Base-by-base conservation (phyloP, 257 asterid genomes). In the Salvia splendens region DNA sequence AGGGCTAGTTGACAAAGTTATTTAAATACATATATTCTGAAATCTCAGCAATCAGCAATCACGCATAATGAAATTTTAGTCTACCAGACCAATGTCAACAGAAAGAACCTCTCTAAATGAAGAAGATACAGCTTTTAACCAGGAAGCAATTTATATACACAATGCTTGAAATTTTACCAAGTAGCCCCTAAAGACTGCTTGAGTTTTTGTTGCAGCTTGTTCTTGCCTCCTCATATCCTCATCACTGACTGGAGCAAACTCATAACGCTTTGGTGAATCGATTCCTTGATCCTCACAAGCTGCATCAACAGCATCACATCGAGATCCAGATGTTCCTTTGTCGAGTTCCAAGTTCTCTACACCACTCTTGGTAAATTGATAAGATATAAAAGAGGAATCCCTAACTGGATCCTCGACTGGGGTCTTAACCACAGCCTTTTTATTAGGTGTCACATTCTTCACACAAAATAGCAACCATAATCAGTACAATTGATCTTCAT, bases 111-210 rank as follows among this genome's bases (percentile, higher is more conserved):
- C 20, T 20, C 3, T 12, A 5, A 14, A 66, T 17, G 30, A 43
- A 77, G 36, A 61, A 73, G 35, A 15, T 28, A 15, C 8, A 51
- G 40, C 35, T 52, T 38, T 35, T 20, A 16, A 52, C 24, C 60
- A 56, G 54, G 67, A 41, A 73, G 43, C 14, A 71, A 6, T 33
- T 16, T 30, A 48, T 35, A 65, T 45, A 72, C 28, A 63, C 63
- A 69, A 45, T 57, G 69, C 55, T 43, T 47, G 67, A 50, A 76
- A 54, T 11, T 10, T 67, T 88, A 86, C 97, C 97, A 91, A 72
- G 77, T 86, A 89, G 74, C 96, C 95, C 75, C 93, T 82, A 73
- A 91, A 86, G 61, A 83, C 89, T 49, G 96, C 95, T 77, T 88
- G 96, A 55, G 82, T 85, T 83, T 82, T 85, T 5, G 84, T 83